A percentile compares a stretch with the other conserved stretches of the same genome.
Conservation (phyloP, 345 rosid species). For the Barbarea vulgaris region DNA sequence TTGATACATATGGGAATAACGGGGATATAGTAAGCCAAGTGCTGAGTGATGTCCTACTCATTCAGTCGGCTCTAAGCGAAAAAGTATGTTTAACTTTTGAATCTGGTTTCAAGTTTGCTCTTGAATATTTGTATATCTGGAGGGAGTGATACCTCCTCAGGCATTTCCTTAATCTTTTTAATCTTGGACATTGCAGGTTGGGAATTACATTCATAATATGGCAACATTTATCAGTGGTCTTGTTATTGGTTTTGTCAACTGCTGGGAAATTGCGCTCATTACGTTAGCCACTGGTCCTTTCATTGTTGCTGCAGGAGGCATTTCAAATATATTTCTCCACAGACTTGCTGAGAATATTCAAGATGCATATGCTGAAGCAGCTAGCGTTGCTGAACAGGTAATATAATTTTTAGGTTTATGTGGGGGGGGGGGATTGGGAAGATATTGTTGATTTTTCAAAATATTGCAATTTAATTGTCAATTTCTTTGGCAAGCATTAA, state of each 20-base stretch:
- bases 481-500: conserved; percentile 21
- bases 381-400: conserved; percentile 99
- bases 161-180: conserved; percentile 20
- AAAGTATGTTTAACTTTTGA: conserved; percentile 56
- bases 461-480: not conserved
- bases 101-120: conserved; percentile 31
- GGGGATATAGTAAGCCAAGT: conserved; percentile 99
- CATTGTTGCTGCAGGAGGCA: conserved; percentile 99
- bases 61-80: conserved; percentile 99
- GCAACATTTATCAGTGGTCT: conserved; percentile 98
- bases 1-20: conserved; percentile 96
- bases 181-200: conserved; percentile 64
- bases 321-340: conserved; percentile 96
- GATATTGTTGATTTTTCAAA: conserved; percentile 4
- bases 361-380: conserved; percentile 99
- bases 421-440: not conserved
- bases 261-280: conserved; percentile 96
- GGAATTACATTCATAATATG: conserved; percentile 99
- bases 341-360: conserved; percentile 99
- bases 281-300: conserved; percentile 97
- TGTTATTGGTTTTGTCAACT: conserved; percentile 82
- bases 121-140: conserved; percentile 15
- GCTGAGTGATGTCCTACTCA: conserved; percentile 94
- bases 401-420: conserved; percentile 7
- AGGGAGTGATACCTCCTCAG: conserved; percentile 12